Conservation (phyloP, 495 filamentous ascomycete species). For the Penicillium nucicola region DNA sequence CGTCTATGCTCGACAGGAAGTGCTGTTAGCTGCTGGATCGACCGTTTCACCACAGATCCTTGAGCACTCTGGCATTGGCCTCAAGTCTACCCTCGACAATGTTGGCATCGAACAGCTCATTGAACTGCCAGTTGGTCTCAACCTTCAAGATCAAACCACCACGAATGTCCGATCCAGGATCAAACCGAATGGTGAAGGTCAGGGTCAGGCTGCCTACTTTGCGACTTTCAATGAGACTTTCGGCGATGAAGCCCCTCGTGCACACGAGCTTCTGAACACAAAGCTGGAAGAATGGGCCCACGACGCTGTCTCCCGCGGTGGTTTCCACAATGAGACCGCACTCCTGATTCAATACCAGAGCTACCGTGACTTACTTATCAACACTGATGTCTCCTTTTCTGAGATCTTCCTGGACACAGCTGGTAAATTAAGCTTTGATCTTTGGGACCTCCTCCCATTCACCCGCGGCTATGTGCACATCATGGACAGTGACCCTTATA, state of each 20-base stretch:
- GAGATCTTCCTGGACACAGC: constrained; percentile 30
- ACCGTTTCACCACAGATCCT: constrained; percentile 53
- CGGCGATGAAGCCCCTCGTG: constrained; percentile 14
- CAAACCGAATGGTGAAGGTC: constrained; percentile 6
- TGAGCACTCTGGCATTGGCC: constrained; percentile 44
- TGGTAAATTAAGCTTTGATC: constrained; percentile 33
- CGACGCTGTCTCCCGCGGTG: constrained; percentile 23
- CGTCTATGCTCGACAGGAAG: constrained; percentile 41
- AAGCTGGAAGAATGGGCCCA: constrained; percentile 25
- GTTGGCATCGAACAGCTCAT: constrained; percentile 49
- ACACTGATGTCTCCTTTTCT: constrained; percentile 22
- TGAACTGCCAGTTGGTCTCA: constrained; percentile 50
- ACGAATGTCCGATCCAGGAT: constrained; percentile 15
- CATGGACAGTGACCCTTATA: constrained; percentile 29
- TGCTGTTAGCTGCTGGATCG: constrained; percentile 53
- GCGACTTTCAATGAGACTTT: constrained; percentile 27
- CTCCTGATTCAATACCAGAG: constrained; percentile 23
- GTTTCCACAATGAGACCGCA: constrained; percentile 25
- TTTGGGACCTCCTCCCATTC: constrained; percentile 44
- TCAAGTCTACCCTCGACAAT: constrained; percentile 31
- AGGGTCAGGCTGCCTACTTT: constrained; percentile 29
- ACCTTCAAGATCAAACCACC: constrained; percentile 43
- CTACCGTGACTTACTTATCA: constrained; percentile 27
- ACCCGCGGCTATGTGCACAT: constrained; percentile 55
- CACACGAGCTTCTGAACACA: constrained; percentile 15